phyloP scores from a whole-genome alignment of 1,139 yeast species.

The Chernovozyma aurita region DNA sequence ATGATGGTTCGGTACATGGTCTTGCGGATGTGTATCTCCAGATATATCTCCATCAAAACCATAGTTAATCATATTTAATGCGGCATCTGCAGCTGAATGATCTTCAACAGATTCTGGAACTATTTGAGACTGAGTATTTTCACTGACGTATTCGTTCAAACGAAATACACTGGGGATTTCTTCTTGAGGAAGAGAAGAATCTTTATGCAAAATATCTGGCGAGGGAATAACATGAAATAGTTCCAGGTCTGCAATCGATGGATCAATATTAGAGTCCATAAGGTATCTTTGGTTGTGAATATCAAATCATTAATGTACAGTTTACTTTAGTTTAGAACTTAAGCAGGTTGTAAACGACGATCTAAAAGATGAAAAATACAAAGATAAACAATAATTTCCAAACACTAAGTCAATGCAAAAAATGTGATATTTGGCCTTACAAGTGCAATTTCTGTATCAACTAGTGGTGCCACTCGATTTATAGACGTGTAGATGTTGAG shows the following conservation, averaged over 20 bases:
- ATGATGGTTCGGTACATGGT: too few species aligned
- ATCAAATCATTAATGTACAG: too few species aligned
- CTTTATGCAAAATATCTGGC: slow-evolving; percentile 1
- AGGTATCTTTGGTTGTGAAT: not conserved
- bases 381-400: too few species aligned
- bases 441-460: too few species aligned
- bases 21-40: slow-evolving; percentile 2
- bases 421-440: too few species aligned
- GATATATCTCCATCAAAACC: slow-evolving; percentile 9
- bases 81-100: slow-evolving; percentile 14
- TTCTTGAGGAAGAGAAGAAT: slow-evolving; percentile 1
- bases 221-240: slow-evolving; percentile 8
- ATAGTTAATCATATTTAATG: slow-evolving; percentile 16
- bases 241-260: slow-evolving; percentile 12
- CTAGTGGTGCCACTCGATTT: too few species aligned
- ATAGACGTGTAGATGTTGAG: too few species aligned
- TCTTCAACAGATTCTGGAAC: slow-evolving; percentile 6
- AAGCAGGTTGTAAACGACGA: too few species aligned
- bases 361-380: too few species aligned
- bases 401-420: too few species aligned
- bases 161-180: slow-evolving; percentile 13
- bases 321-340: too few species aligned
- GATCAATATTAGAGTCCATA: slow-evolving; percentile 17
- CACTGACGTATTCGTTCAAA: slow-evolving; percentile 12
- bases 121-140: not conserved